Evolutionary conservation across 345 rosid species (phyloP), one percentile per base, ranked within the genome.

Genomic region (Populus tremula): DNA sequence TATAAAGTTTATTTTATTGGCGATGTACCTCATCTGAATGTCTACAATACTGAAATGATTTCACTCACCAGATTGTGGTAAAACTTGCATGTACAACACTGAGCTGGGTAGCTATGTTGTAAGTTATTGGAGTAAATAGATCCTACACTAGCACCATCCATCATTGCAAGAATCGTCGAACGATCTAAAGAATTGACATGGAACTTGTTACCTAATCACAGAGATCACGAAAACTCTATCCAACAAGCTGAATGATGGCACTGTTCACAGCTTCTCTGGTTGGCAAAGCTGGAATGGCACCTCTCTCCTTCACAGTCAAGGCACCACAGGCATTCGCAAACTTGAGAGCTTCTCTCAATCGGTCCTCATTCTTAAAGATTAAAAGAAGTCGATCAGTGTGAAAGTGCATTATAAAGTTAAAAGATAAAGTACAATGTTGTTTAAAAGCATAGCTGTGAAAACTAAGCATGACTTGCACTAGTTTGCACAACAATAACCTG

Each of bases 291-390:
- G 99, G 98, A 41, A 96, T 96, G 13, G 97, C 97, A 29, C 97
- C 99, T 87, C 99, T 88, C 77, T 87, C 94, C 25, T 67, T 93
- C 43, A 93, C 99, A 0, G 99, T 90, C 82, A 96, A 85, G 45
- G 99, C 99, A 31, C 98, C 99, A 12, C 99, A 96, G 1, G 90
- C 96, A 67, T 96, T 96, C 11, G 99, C 94, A 85, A 92, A 96
- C 83, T 79, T 80, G 2, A 96, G 90, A 49, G 94, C 94, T 8
- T 91, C 93, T 83, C 91, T 84, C 54, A 96, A 83, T 80, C 83
- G 83, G 29, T 78, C 88, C 78, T 96, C 98, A 18, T 91, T 87
- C 99, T 95, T 62, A 74, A 69, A 66, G 53, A 76, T 64, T 21
- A 20, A 83, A 79, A 59, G 17, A 71, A 54, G 59, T 18, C 74